These are phyloP conservation scores for Anthracocystis walkeri DNA, from an alignment of 1,284 basidiomycete species.

Conservation along the genomic window DNA sequence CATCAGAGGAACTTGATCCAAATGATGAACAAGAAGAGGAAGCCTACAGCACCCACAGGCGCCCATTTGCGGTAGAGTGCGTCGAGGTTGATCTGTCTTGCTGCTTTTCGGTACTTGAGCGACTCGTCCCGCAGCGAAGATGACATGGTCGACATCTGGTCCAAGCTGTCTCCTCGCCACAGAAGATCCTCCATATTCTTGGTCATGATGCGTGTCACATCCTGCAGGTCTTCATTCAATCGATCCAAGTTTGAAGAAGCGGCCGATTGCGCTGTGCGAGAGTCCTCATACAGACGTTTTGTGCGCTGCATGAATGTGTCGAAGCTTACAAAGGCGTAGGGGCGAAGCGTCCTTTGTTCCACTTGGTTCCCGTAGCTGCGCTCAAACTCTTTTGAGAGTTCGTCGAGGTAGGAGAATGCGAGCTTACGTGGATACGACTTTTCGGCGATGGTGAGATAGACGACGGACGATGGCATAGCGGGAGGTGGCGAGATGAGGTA, in stretches of 20 bases:
- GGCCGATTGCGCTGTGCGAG: constrained; percentile 83
- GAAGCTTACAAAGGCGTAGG: constrained; percentile 67
- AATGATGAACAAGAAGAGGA: constrained; percentile 80
- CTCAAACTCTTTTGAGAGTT: constrained; percentile 92
- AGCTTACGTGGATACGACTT: constrained; percentile 97
- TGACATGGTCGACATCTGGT: constrained; percentile 96
- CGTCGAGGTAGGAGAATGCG: constrained; percentile 96
- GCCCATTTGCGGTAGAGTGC: constrained; percentile 96
- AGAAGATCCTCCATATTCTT: constrained; percentile 99
- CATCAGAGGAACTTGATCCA: constrained; percentile 84
- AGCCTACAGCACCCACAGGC: constrained; percentile 72
- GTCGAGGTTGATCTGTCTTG: constrained; percentile 91
- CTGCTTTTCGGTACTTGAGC: constrained; percentile 95
- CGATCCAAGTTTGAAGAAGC: constrained; percentile 79
- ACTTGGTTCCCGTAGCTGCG: constrained; percentile 68
- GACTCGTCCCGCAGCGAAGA: constrained; percentile 96
- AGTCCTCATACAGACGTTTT: constrained; percentile 91
- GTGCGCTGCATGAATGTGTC: constrained; percentile 99
- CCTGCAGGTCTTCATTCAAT: constrained; percentile 94
- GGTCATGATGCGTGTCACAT: constrained; percentile 99
- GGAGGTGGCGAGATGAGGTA: constrained; percentile 81
- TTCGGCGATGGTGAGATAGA: constrained; percentile 94
- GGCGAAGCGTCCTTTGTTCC: constrained; percentile 61
- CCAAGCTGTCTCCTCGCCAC: constrained; percentile 95
- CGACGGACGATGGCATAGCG: constrained; percentile 73